Evolutionary conservation across 805 yeast species (phyloP), one percentile per base, ranked within the genome.

Genomic region (Tetrapisispora phaffii): DNA sequence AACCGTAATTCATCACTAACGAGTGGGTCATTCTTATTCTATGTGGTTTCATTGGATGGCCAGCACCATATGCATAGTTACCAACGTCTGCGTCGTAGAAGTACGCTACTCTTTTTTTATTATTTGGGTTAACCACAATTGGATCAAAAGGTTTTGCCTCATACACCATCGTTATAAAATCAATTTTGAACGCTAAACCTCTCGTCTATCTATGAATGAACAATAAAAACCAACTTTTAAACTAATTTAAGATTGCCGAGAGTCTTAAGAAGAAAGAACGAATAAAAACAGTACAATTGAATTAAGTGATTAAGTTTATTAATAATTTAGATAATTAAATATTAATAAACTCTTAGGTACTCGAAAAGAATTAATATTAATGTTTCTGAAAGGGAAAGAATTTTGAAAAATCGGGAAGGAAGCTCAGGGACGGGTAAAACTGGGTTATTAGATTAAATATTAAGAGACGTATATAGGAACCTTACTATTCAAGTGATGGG

Each of bases 31-130:
- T 89, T 78, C 97, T 83, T 69, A 93, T 88, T 61, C 98, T 80
- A 65, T 90, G 97, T 21, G 98, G 98, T 63, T 93, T 93, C 98
- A 93, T 93, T 34, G 97, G 97, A 66, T 93, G 98, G 24, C 96
- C 96, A 4, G 96, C 93, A 46, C 97, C 97, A 62, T 93, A 93
- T 38, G 97, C 95, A 67, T 90, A 90, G 69, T 93, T 93, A 31
- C 97, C 97, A 40, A 93, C 96, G 63, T 90, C 98, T 24, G 96
- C 78, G 63, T 82, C 90, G 58, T 82, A 82, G 63, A 83, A 83
- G 59, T 83, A 83, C 0, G 93, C 90, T 26, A 83, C 88, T 35
- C 84, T 67, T 57, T 60, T 52, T 54, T 63, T 63, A 38, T 74
- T 76, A 48, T 68, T 73, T 15, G 81, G 72, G 51, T 73, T 72